Evolutionary conservation across 2,329 filamentous ascomycete genomes (phyloP).

Genomic region (Teratosphaeria destructans): DNA sequence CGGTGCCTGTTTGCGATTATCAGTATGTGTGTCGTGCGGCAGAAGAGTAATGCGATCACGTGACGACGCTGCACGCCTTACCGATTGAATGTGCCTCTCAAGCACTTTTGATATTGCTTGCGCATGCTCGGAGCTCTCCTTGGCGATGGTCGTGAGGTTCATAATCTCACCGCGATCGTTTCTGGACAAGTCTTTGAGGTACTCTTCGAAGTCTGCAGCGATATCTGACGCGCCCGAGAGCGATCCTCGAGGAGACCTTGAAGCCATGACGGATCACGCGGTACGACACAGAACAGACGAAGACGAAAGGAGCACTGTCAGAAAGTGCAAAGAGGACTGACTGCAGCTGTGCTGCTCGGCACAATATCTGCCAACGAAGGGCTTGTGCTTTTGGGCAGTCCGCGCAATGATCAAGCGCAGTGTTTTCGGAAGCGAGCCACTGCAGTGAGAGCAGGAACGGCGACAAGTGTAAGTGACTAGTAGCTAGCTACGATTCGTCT

Average conservation of each 20-base stretch:
- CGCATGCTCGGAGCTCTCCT: constrained; percentile 93
- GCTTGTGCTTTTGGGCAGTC: neutral
- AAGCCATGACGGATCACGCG: constrained; percentile 45
- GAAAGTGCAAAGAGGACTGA: neutral
- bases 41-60: constrained; percentile 7
- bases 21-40: neutral
- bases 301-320: neutral
- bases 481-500: constrained; percentile 36
- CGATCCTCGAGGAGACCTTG: constrained; percentile 27
- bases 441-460: constrained; percentile 17
- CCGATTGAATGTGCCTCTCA: constrained; percentile 87
- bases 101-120: constrained; percentile 83
- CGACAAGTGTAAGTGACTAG: constrained; percentile 33
- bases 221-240: constrained; percentile 55
- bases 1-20: constrained; percentile 51
- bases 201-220: constrained; percentile 87
- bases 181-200: constrained; percentile 78
- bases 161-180: constrained; percentile 94
- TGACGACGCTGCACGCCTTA: constrained; percentile 43
- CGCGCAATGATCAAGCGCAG: neutral
- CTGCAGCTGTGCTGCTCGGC: neutral
- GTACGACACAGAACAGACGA: neutral
- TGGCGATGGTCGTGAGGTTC: constrained; percentile 93
- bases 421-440: constrained; percentile 1
- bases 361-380: neutral